These are phyloP conservation scores for Suillus subalutaceus DNA, from an alignment of 768 basidiomycete species.

Conservation along the genomic window DNA sequence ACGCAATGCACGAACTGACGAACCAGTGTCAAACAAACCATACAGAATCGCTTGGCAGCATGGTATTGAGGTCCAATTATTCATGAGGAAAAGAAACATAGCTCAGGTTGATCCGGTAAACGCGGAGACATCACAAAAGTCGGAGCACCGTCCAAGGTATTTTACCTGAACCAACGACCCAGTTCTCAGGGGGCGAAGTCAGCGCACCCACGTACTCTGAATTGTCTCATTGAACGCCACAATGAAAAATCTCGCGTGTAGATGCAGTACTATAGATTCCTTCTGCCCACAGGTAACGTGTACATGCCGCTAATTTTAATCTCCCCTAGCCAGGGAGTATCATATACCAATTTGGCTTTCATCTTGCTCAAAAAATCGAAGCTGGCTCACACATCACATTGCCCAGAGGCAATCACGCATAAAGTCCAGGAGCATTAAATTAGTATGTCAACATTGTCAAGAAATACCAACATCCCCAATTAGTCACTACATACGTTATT, in stretches of 20 bases:
- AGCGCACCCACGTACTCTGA: not conserved
- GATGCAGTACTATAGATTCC: not conserved
- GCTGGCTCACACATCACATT: not conserved
- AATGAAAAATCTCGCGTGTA: not conserved
- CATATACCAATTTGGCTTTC: not conserved
- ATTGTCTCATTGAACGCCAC: not conserved
- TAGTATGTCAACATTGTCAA: not conserved
- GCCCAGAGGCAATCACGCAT: not conserved
- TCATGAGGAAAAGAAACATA: not conserved
- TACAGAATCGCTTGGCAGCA: not conserved
- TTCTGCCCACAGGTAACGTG: not conserved
- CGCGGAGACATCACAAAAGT: not conserved
- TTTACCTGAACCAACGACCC: not conserved
- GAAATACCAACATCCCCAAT: not conserved
- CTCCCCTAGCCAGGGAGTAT: not conserved
- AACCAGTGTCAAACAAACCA: not conserved
- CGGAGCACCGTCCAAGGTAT: not conserved
- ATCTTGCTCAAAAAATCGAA: not conserved
- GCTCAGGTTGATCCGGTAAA: not conserved
- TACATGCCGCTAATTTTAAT: not conserved
- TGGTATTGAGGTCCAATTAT: not conserved
- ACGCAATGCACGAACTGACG: too few relatives aligned
- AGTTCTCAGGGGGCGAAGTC: not conserved
- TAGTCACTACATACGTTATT: not conserved
- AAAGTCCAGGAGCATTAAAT: not conserved